Base-by-base conservation (phyloP, 495 filamentous ascomycete genomes). In the Penicillium verhagenii region DNA sequence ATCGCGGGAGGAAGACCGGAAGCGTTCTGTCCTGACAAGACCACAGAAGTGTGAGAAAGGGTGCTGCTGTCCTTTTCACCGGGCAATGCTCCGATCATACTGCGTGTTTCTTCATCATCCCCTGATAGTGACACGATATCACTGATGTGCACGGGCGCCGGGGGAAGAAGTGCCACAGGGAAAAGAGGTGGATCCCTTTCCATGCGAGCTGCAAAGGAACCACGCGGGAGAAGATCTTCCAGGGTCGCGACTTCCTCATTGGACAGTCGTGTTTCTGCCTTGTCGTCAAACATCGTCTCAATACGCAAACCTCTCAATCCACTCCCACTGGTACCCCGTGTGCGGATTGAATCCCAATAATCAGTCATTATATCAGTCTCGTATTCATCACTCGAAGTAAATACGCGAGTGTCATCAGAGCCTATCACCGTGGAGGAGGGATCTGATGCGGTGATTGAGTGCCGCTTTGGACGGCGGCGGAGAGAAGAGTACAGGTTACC, bases 291-390 rank as follows among this genome's bases (percentile, higher is more conserved):
- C 73, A 97, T 90, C 2, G 84, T 87, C 53, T 97, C 91, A 24
- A 96, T 80, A 3, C 86, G 86, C 44, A 83, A 75, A 20, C 79
- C 76, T 49, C 80, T 72, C 37, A 74, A 53, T 26, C 77, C 78
- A 60, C 79, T 83, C 52, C 74, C 78, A 52, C 71, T 83, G 6
- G 92, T 95, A 21, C 85, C 83, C 46, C 86, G 82, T 8, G 93
- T 96, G 52, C 91, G 86, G 56, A 94, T 75, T 14, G 92, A 97
- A 68, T 97, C 94, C 72, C 90, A 97, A 43, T 92, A 93, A 59
- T 97, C 94, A 60, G 89, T 96, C 71, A 88, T 82, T 52, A 89
- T 85, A 61, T 96, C 92, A 3, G 83, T 85, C 51, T 96, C 92
- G 49, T 95, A 90, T 57, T 96, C 92, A 48, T 93, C 91, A 5